Base-by-base conservation (phyloP, 768 basidiomycete species). In the Rhodotorula taiwanensis region DNA sequence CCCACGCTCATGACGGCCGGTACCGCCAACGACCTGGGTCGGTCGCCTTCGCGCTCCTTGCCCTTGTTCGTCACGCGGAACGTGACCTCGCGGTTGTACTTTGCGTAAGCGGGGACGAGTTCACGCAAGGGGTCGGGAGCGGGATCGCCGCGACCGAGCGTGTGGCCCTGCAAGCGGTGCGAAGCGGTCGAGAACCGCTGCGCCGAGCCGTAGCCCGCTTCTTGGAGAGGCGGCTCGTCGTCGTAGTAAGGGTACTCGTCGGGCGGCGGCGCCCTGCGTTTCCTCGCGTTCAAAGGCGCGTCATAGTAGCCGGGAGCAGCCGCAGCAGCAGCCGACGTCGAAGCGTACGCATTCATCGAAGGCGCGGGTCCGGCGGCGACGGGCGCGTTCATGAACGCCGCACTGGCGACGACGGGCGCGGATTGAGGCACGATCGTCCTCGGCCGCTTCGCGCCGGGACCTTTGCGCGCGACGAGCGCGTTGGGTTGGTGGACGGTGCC, bases 1-100 rank as follows among this genome's bases (percentile, higher is more conserved):
- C 89, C 62, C 1, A 23, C 25, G 0, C 84, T 85, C 73, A 88
- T 75, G 50, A 88, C 71, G 5, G 83, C 76, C 8, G 84, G 86
- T 2, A 83, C 75, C 2, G 83, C 81, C 55, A 89, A 72, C 9
- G 75, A 71, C 25, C 77, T 73, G 20, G 73, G 53, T 71, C 57
- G 31, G 65, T 53, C n/a, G 55, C 7, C 16, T 56, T 18, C 42
- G 11, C 45, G 7, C 34, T 52, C 55, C 21, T n/a, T n/a, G 21
- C 52, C 51, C 39, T 49, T 50, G 30, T 68, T 60, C 58, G 53
- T 51, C 27, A 69, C 58, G 25, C 44, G 33, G 55, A 69, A 69
- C n/a, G 59, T 61, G 0, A 36, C n/a, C 60, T 69, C 62, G 34
- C 62, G 39, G 21, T 69, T 62, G 15, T 48, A 41, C 13, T 53